Conservation (phyloP, 2,329 filamentous ascomycete species). For the Dissoconium aciculare region DNA sequence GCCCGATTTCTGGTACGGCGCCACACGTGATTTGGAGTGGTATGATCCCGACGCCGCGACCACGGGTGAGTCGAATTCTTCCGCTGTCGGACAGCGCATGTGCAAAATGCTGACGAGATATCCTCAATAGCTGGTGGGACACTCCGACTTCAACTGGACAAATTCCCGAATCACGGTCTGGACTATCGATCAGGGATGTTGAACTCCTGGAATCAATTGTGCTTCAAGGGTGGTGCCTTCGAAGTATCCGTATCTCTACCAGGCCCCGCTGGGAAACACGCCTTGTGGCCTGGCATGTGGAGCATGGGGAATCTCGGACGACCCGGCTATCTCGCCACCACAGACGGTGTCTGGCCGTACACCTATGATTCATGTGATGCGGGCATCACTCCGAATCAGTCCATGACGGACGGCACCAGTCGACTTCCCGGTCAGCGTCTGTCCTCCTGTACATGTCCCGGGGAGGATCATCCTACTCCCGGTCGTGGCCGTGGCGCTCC, state of each 20-base stretch:
- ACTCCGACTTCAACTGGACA: conserved; percentile 33
- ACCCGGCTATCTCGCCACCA: conserved; percentile 38
- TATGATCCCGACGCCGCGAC: conserved; percentile 39
- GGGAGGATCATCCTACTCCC: conserved; percentile 34
- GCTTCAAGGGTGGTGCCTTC: conserved; percentile 40
- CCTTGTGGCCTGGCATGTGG: conserved; percentile 41
- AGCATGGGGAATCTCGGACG: conserved; percentile 40
- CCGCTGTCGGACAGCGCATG: too few species aligned
- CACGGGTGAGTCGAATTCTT: conserved; percentile 28
- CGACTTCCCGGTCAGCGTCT: conserved; percentile 32
- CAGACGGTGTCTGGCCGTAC: conserved; percentile 41
- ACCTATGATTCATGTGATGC: conserved; percentile 36
- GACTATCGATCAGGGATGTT: conserved; percentile 38
- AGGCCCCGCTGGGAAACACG: conserved; percentile 35
- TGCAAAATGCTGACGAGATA: conserved; percentile 2
- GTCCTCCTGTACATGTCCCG: conserved; percentile 31
- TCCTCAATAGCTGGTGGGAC: conserved; percentile 14
- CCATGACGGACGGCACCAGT: conserved; percentile 29
- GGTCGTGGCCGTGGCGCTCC: conserved; percentile 34
- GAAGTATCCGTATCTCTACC: conserved; percentile 40
- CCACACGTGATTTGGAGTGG: conserved; percentile 38
- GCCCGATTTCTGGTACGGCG: conserved; percentile 41
- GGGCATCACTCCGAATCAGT: conserved; percentile 38
- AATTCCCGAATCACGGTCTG: conserved; percentile 32
- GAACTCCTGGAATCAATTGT: conserved; percentile 40